Percentiles rank a stretch among this genome's conserved stretches.
These are phyloP conservation scores for Diaporthe sp. DNA, from an alignment of 2,329 filamentous ascomycete genomes.

Conservation along the genomic window DNA sequence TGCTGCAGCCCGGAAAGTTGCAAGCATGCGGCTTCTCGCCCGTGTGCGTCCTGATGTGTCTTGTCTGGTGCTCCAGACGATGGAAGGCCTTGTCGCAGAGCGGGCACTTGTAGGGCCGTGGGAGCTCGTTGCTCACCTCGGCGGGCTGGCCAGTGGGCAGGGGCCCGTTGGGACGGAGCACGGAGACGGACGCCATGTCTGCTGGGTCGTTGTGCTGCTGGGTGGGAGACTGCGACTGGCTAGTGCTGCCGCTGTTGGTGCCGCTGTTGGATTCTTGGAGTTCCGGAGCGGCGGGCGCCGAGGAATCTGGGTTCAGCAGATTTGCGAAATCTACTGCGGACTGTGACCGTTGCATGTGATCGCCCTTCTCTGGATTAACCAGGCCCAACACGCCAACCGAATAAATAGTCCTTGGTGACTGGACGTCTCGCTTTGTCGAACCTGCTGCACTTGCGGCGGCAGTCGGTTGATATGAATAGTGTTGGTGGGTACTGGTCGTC, in stretches of 20 bases:
- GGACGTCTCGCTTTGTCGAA: conserved; percentile 14
- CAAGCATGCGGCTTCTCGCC: conserved; percentile 98
- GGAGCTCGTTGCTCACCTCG: conserved; percentile 79
- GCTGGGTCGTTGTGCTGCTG: conserved; percentile 47
- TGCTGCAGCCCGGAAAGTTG: conserved; percentile 90
- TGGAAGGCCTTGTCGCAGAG: conserved; percentile 99
- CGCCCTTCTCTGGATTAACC: conserved; percentile 48
- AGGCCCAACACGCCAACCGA: conserved; percentile 29
- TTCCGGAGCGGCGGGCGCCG: conserved; percentile 34
- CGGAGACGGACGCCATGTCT: conserved; percentile 68
- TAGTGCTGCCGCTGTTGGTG: conserved; percentile 41
- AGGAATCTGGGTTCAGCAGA: conserved; percentile 76
- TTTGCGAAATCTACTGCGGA: conserved; percentile 82
- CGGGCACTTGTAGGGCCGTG: conserved; percentile 97
- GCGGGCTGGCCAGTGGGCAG: conserved; percentile 72
- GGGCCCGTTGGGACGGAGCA: conserved; percentile 74
- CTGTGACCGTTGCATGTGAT: conserved; percentile 82
- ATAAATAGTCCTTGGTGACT: conserved; percentile 8
- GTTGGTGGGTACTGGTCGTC: conserved; percentile 1
- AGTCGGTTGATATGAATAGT: conserved; percentile 13
- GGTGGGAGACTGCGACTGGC: conserved; percentile 47
- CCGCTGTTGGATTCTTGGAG: conserved; percentile 43
- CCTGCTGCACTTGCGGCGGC: conserved; percentile 31
- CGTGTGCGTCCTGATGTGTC: conserved; percentile 95
- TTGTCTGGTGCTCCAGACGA: conserved; percentile 91